phyloP scores from a whole-genome alignment of 495 filamentous ascomycete species.

The Aspergillus baeticus region DNA sequence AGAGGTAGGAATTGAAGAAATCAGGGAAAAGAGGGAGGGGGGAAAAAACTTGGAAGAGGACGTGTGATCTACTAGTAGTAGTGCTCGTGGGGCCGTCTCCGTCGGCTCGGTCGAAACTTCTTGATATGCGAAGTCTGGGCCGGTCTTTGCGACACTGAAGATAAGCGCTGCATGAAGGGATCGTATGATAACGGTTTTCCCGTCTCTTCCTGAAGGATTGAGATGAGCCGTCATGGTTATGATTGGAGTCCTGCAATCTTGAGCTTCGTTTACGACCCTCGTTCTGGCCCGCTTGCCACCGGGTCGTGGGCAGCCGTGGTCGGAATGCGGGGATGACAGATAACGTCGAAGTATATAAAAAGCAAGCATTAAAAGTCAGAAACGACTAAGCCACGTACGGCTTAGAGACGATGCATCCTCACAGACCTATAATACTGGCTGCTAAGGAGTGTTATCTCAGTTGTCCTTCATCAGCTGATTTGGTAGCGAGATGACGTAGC shows the following conservation, averaged over 20 bases:
- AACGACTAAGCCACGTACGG: too few relatives aligned
- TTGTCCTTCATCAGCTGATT: too few relatives aligned
- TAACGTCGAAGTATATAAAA: conserved; percentile 2
- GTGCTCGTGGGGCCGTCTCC: not conserved
- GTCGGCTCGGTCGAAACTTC: conserved; percentile 11
- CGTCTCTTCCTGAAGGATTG: too few relatives aligned
- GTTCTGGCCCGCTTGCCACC: not conserved
- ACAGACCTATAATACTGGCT: too few relatives aligned
- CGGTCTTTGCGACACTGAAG: too few relatives aligned
- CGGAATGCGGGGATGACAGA: conserved; percentile 1
- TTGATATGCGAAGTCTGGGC: not conserved
- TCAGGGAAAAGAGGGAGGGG: not conserved
- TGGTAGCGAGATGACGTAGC: too few relatives aligned
- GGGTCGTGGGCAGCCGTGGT: not conserved
- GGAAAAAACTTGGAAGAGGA: not conserved
- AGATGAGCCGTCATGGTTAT: too few relatives aligned
- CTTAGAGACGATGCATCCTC: too few relatives aligned
- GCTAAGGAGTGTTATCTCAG: too few relatives aligned
- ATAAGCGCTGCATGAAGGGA: too few relatives aligned
- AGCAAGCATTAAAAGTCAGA: not conserved
- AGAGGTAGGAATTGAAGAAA: not conserved
- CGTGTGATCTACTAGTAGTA: not conserved
- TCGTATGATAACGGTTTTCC: too few relatives aligned
- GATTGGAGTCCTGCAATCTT: too few relatives aligned
- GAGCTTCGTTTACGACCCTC: not conserved